Percentiles rank a stretch among this genome's conserved stretches.
These are phyloP conservation scores for Boletales sp. DNA, from an alignment of 768 basidiomycete species.

Conservation along the genomic window DNA sequence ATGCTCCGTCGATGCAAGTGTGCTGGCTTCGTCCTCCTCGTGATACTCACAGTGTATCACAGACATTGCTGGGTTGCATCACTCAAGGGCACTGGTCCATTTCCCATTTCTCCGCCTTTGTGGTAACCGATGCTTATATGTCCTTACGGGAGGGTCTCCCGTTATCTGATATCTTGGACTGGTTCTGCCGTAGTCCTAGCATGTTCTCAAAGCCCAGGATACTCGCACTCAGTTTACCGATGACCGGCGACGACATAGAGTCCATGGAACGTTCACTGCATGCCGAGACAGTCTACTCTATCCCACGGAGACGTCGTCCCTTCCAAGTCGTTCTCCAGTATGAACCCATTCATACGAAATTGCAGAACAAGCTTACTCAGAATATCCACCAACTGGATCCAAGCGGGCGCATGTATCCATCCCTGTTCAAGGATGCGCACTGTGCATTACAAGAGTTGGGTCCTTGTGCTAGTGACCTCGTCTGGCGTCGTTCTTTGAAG, in stretches of 20 bases:
- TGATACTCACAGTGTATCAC: slow-evolving; percentile 4
- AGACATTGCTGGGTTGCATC: slow-evolving; percentile 43
- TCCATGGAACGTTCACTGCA: slow-evolving; percentile 39
- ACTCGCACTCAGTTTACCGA: slow-evolving; percentile 36
- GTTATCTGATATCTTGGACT: slow-evolving; percentile 42
- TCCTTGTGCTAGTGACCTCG: slow-evolving; percentile 62
- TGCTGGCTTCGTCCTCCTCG: slow-evolving; percentile 1
- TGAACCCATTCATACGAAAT: slow-evolving; percentile 33
- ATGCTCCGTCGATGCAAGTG: slow-evolving; percentile 38
- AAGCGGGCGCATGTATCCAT: slow-evolving; percentile 34
- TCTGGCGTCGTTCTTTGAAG: slow-evolving; percentile 58
- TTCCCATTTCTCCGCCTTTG: slow-evolving; percentile 41
- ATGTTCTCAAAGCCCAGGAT: slow-evolving; percentile 39
- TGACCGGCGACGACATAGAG: slow-evolving; percentile 28
- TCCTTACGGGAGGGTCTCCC: slow-evolving; percentile 37
- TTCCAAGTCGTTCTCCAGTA: slow-evolving; percentile 55
- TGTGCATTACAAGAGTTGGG: slow-evolving; percentile 54
- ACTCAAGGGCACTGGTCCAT: slow-evolving; percentile 36
- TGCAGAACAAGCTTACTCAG: slow-evolving; percentile 43
- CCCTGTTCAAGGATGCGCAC: slow-evolving; percentile 46
- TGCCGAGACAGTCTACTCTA: slow-evolving; percentile 37
- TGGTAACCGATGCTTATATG: slow-evolving; percentile 41
- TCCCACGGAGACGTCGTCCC: slow-evolving; percentile 37
- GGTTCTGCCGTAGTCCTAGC: slow-evolving; percentile 40
- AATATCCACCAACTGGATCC: slow-evolving; percentile 46